Evolutionary conservation across 1,139 yeast species (phyloP).

Genomic region (Kurtzmaniella natalensis): DNA sequence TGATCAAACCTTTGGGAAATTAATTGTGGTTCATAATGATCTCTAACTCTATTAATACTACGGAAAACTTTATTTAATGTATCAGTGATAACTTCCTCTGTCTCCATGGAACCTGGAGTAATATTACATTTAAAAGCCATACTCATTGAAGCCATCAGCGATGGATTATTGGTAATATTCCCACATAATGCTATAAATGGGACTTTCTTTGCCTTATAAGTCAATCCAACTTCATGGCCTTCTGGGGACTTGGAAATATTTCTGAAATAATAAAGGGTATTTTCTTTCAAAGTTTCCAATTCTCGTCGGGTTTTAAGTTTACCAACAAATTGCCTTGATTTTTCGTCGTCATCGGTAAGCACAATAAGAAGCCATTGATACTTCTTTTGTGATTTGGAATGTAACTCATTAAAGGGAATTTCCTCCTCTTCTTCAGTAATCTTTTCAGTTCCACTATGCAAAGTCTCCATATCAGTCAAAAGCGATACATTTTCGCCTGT

Average conservation of each 20-base stretch:
- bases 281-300: slow-evolving; percentile 31
- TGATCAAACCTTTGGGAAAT: slow-evolving; percentile 47
- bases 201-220: slow-evolving; percentile 33
- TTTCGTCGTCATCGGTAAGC: slow-evolving; percentile 33
- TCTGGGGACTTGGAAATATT: slow-evolving; percentile 42
- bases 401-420: slow-evolving; percentile 40
- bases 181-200: slow-evolving; percentile 47
- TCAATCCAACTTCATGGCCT: slow-evolving; percentile 45
- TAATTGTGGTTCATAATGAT: slow-evolving; percentile 49
- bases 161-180: slow-evolving; percentile 48
- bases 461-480: neutral
- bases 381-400: slow-evolving; percentile 35
- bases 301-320: slow-evolving; percentile 21
- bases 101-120: slow-evolving; percentile 17
- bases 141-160: slow-evolving; percentile 51
- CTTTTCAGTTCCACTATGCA: neutral
- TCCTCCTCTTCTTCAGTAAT: slow-evolving; percentile 12
- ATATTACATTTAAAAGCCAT: slow-evolving; percentile 40
- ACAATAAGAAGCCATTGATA: slow-evolving; percentile 43
- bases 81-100: slow-evolving; percentile 14
- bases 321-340: slow-evolving; percentile 23
- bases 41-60: slow-evolving; percentile 32
- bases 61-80: slow-evolving; percentile 26
- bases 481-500: neutral
- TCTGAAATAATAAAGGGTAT: slow-evolving; percentile 34